Base-by-base conservation (phyloP, 495 filamentous ascomycete genomes). In the Hypoxylon perforatum region DNA sequence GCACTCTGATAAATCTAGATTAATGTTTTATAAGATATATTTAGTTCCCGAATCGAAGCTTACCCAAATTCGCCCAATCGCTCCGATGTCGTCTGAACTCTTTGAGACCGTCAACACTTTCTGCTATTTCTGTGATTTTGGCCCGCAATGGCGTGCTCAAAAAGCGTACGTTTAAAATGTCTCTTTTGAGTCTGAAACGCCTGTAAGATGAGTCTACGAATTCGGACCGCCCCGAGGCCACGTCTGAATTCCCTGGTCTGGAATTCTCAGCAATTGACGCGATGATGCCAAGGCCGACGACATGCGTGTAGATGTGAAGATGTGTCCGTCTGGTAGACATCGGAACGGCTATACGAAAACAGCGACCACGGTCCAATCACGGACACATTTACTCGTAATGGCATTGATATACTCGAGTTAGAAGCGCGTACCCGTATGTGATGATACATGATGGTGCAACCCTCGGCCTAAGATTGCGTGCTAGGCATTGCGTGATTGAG, bases 391-490 rank as follows among this genome's bases (percentile, higher is more conserved):
- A 39, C 2, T 12, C 12, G 22, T 47, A 23, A 51, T 52, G 36
- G 12, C 5, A 51, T 51, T 17, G 18, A 36, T 49, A 33, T 39
- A 50, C 18, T 11, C 38, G 28, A 33, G 19, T 19, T 21, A 42
- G 17, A 41, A 19, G 59, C n/a, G 46, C 49, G 35, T 48, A 51
- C 25, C 35, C 35, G 44, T 23, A 35, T 21, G 10, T 11, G 52
- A 69, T 69, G 66, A 35, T 64, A 64, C 42, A 6, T 36, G 52
- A 64, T 69, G 66, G 41, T 69, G 66, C 56, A 69, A 69, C 66
- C 60, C 38, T 42, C 14, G 4, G 44, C 12, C 30, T 11, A 61
- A 25, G 48, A 69, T 69, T 64, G 66, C 66, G 66, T 69, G 66
- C 60, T 69, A 61, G 48, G n/a, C 19, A 69, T 64, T 63, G 60